Percentiles rank a stretch among this genome's conserved stretches.
Conservation (phyloP, 2,329 filamentous ascomycete genomes). For the Hypoxylon rubiginosum region DNA sequence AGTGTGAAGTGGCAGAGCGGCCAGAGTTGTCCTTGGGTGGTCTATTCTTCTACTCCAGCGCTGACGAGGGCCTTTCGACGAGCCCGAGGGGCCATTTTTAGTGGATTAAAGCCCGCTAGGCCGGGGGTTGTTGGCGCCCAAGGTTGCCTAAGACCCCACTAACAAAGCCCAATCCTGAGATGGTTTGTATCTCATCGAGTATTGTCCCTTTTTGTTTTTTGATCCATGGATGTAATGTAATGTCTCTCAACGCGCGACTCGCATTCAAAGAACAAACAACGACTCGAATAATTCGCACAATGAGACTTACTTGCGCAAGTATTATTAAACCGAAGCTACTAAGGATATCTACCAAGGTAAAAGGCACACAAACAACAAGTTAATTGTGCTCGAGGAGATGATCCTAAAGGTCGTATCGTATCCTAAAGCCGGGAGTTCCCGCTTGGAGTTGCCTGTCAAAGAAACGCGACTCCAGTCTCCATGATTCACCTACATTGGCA, state of each 20-base stretch:
- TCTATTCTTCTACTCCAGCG: neutral
- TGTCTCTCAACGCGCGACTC: neutral
- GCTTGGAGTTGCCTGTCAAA: conserved; percentile 1
- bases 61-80: neutral
- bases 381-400: neutral
- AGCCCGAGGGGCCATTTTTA: conserved; percentile 17
- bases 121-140: conserved; percentile 36
- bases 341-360: neutral
- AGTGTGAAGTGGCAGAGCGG: conserved; percentile 5
- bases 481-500: neutral
- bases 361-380: neutral
- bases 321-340: too few species aligned
- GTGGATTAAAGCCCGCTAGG: conserved; percentile 18
- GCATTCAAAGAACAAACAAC: neutral
- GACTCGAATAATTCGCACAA: neutral
- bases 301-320: too few species aligned
- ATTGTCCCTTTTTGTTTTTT: neutral
- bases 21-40: neutral
- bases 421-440: conserved; percentile 17
- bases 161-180: conserved; percentile 16
- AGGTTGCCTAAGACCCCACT: conserved; percentile 30
- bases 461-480: neutral
- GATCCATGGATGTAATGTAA: too few species aligned
- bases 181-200: neutral
- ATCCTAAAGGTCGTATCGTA: neutral